phyloP scores from a whole-genome alignment of 139 green algal species.

The Tetraselmis chui region DNA sequence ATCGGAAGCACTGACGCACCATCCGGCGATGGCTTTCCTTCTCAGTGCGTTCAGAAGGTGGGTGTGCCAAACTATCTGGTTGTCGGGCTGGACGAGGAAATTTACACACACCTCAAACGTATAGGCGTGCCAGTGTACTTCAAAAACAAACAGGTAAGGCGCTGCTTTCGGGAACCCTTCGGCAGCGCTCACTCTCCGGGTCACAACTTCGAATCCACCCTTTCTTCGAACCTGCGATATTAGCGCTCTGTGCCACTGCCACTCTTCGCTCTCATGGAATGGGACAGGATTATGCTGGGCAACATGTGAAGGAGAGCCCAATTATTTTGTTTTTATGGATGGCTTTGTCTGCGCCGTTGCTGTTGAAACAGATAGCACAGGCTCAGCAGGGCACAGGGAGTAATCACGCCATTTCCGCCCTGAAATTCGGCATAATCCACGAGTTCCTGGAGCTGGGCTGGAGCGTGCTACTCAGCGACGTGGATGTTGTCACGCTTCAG shows the following conservation, averaged over 20 bases:
- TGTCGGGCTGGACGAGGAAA: slow-evolving; percentile 80
- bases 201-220: slow-evolving; percentile 31
- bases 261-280: not conserved
- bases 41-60: slow-evolving; percentile 38
- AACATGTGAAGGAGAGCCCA: not conserved
- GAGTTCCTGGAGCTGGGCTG: slow-evolving; percentile 86
- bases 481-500: slow-evolving; percentile 84
- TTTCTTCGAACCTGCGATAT: slow-evolving; percentile 39
- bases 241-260: too few relatives aligned
- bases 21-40: too few relatives aligned
- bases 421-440: slow-evolving; percentile 87
- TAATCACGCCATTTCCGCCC: slow-evolving; percentile 69
- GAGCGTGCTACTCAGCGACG: slow-evolving; percentile 86
- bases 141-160: slow-evolving; percentile 15
- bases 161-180: too few relatives aligned
- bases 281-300: not conserved
- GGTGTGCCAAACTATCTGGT: slow-evolving; percentile 77
- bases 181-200: not conserved
- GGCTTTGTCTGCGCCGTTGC: not conserved
- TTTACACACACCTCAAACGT: slow-evolving; percentile 30
- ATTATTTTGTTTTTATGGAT: not conserved
- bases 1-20: too few relatives aligned
- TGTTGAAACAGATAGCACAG: slow-evolving; percentile 20
- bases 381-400: slow-evolving; percentile 51
- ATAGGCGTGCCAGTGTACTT: slow-evolving; percentile 34